Evolutionary conservation across 805 yeast genomes (phyloP).

Genomic region (Candida railenensis): DNA sequence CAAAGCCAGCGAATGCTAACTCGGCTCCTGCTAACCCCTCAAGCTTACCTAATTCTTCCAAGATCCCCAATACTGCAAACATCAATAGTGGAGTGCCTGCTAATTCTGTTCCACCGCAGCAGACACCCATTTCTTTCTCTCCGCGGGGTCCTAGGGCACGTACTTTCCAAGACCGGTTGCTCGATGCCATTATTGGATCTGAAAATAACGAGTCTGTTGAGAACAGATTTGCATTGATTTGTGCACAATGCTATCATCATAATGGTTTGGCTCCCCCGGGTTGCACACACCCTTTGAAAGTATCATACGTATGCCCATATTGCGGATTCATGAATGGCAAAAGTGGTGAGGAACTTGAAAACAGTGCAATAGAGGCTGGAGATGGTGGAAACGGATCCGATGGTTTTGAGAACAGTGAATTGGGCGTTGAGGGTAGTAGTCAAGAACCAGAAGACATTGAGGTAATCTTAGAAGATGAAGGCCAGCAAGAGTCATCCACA

Average conservation of each 20-base stretch:
- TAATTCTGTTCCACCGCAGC: background rate
- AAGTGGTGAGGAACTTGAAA: constrained; percentile 1
- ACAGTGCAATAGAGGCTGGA: background rate
- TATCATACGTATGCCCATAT: constrained; percentile 61
- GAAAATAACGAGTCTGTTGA: constrained; percentile 68
- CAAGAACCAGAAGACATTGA: background rate
- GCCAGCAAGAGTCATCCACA: too few relatives aligned
- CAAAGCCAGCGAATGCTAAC: too few relatives aligned
- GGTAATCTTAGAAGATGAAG: too few relatives aligned
- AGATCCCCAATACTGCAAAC: too few relatives aligned
- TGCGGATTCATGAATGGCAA: constrained; percentile 52
- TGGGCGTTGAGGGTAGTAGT: background rate
- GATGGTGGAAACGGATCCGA: background rate
- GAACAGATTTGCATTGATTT: constrained; percentile 68
- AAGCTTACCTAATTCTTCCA: too few relatives aligned
- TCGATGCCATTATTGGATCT: constrained; percentile 40
- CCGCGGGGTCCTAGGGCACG: background rate
- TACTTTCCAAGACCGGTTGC: constrained; percentile 35
- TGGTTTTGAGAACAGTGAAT: background rate
- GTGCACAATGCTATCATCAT: constrained; percentile 62
- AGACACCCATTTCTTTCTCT: background rate
- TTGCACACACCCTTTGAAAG: constrained; percentile 42
- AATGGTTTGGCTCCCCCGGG: constrained; percentile 84
- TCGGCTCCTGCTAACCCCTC: too few relatives aligned
- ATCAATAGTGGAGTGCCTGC: background rate